A percentile compares a stretch with the other conserved stretches of the same genome.
Evolutionary conservation across 805 yeast species (phyloP).

Genomic region (Teunomyces stri): DNA sequence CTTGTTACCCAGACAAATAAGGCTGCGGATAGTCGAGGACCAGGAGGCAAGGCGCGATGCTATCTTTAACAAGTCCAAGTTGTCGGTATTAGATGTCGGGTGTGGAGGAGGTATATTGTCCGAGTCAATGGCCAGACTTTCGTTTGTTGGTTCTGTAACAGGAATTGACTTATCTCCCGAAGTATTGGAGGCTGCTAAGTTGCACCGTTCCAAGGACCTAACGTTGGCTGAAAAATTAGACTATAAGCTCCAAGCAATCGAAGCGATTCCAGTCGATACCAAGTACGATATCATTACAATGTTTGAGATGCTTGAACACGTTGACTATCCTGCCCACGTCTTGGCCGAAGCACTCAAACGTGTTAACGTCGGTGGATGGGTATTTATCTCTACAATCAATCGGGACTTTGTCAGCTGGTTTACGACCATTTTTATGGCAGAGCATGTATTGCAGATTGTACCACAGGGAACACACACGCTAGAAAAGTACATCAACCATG

Average conservation of each 20-base stretch:
- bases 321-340: conserved; percentile 75
- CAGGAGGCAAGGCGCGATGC: conserved; percentile 47
- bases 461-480: conserved; percentile 92
- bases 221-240: conserved; percentile 43
- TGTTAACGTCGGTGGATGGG: conserved; percentile 77
- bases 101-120: conserved; percentile 97
- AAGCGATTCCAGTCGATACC: conserved; percentile 46
- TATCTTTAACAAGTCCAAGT: conserved; percentile 32
- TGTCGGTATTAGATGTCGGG: conserved; percentile 79
- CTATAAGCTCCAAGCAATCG: conserved; percentile 64
- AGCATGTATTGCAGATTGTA: conserved; percentile 72
- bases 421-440: conserved; percentile 91
- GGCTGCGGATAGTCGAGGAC: conserved; percentile 46
- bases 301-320: conserved; percentile 96
- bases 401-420: conserved; percentile 85
- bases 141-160: conserved; percentile 57
- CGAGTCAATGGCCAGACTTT: conserved; percentile 81
- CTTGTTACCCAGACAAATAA: conserved; percentile 59
- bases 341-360: conserved; percentile 64
- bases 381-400: conserved; percentile 89
- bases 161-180: conserved; percentile 88
- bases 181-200: conserved; percentile 74
- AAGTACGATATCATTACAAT: conserved; percentile 77
- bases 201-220: conserved; percentile 71
- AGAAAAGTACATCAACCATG: conserved; percentile 77